Base-by-base conservation (phyloP, 2,329 filamentous ascomycete species). In the Tolypocladium tropicale region DNA sequence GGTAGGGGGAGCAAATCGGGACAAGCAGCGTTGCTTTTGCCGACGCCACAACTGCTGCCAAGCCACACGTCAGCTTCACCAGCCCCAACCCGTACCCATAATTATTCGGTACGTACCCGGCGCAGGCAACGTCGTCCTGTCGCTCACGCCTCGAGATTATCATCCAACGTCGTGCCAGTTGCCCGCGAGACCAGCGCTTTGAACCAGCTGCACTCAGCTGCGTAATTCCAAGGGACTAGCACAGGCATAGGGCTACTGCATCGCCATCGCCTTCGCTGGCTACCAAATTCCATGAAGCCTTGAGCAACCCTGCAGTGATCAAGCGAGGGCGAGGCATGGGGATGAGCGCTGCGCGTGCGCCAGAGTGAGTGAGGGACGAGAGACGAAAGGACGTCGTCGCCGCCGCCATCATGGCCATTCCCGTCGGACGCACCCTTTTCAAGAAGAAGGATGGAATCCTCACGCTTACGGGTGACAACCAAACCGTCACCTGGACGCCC, bases 371-470 rank as follows among this genome's bases (percentile, higher is more conserved):
- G 55, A 53, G 41, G 46, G 43, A 23, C 5, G 21, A 34, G 18
- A 51, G 30, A 48, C n/a, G 39, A 39, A 37, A 25, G 41, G 21
- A 41, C 23, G 14, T 2, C 23, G 14, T 2, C 14, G 30, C 34
- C 52, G 4, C 55, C 55, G 32, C 39, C 57, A 64, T 54, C 50
- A 86, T 86, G 83, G 74, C 80, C 32, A 70, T 78, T 59, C 83
- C 82, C 54, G 80, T 77, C 63, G 89, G 86, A 58, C 82, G 81
- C 60, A 85, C 88, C 54, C 78, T 85, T 57, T 97, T 94, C 80
- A 97, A 96, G 76, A 99, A 97, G 78, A 94, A 95, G 73, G 89
- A 97, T 77, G 94, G 94, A 69, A 82, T 83, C 58, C 76, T 99
- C 65, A 82, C 84, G 30, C 78, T 97, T 63, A 84, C 88, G 18